A percentile compares a stretch with the other conserved stretches of the same genome.
These are phyloP conservation scores for Mycena amicta DNA, from an alignment of 768 basidiomycete species.

Conservation along the genomic window DNA sequence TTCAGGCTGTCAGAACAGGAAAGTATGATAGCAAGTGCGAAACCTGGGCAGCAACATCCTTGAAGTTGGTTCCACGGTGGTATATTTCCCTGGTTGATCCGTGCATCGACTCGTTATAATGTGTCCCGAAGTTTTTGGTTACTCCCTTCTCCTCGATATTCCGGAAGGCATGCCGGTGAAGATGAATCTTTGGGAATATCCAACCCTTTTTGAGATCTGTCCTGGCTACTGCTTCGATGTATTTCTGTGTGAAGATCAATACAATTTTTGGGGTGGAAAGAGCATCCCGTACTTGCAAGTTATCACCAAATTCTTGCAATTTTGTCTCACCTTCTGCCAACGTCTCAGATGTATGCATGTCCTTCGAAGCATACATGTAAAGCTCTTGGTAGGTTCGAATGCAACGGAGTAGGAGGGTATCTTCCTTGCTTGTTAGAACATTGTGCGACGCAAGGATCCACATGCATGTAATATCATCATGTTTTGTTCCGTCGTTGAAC, in stretches of 20 bases:
- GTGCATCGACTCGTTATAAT: not conserved
- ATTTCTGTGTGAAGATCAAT: not conserved
- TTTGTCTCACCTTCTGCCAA: not conserved
- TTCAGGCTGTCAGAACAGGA: not conserved
- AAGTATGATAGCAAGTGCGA: not conserved
- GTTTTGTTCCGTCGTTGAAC: conserved; percentile 39
- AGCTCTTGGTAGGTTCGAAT: not conserved
- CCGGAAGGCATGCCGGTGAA: not conserved
- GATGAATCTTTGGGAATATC: not conserved
- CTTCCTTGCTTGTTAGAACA: not conserved
- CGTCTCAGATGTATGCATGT: not conserved
- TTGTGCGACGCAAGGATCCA: not conserved
- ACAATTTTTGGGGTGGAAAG: not conserved
- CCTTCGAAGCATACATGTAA: not conserved
- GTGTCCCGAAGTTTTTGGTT: not conserved
- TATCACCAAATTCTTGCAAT: not conserved
- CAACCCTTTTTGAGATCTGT: not conserved
- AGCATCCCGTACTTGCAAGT: not conserved
- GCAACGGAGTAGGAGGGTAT: not conserved
- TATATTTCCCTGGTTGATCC: not conserved
- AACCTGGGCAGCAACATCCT: not conserved
- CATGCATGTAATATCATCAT: conserved; percentile 14
- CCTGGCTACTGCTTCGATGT: not conserved
- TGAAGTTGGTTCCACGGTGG: not conserved
- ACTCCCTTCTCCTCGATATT: not conserved